These are phyloP conservation scores for Spathaspora passalidarum DNA, from an alignment of 805 yeast species.

Conservation along the genomic window DNA sequence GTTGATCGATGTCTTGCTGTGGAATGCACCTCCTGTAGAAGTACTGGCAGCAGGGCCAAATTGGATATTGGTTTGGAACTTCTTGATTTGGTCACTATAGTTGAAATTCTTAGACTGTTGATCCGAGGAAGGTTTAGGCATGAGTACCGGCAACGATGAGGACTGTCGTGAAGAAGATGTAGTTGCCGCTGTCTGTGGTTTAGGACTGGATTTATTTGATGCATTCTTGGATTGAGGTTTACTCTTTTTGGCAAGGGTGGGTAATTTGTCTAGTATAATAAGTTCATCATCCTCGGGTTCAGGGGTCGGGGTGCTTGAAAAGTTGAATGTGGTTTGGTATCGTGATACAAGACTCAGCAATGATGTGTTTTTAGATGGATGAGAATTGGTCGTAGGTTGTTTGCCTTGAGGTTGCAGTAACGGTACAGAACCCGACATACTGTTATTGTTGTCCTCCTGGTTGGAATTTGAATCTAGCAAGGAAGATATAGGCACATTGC, in stretches of 20 bases:
- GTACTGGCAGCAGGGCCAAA: conserved; percentile 11
- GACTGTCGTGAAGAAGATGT: neutral
- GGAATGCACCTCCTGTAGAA: conserved; percentile 3
- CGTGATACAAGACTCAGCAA: conserved; percentile 24
- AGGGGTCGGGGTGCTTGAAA: conserved; percentile 1
- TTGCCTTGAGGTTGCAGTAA: conserved; percentile 4
- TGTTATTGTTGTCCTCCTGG: neutral
- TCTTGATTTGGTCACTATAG: conserved; percentile 23
- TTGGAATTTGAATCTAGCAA: conserved; percentile 20
- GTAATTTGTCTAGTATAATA: conserved; percentile 1
- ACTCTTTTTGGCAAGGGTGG: neutral
- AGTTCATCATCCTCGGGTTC: conserved; percentile 7
- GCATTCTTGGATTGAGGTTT: neutral
- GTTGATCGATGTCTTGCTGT: conserved; percentile 37
- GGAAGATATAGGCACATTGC: conserved; percentile 34
- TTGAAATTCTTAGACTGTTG: conserved; percentile 1
- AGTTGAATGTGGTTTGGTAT: conserved; percentile 27
- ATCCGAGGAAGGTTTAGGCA: conserved; percentile 13
- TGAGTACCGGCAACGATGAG: conserved; percentile 13
- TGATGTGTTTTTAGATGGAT: neutral
- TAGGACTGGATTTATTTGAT: neutral
- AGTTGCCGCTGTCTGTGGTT: neutral
- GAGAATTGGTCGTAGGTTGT: too few species aligned
- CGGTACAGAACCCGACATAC: conserved; percentile 3
- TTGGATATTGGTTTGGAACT: conserved; percentile 31